Evolutionary conservation across 2,329 filamentous ascomycete species (phyloP), one percentile per base, ranked within the genome.

Genomic region (Alternaria angustiovoidea): DNA sequence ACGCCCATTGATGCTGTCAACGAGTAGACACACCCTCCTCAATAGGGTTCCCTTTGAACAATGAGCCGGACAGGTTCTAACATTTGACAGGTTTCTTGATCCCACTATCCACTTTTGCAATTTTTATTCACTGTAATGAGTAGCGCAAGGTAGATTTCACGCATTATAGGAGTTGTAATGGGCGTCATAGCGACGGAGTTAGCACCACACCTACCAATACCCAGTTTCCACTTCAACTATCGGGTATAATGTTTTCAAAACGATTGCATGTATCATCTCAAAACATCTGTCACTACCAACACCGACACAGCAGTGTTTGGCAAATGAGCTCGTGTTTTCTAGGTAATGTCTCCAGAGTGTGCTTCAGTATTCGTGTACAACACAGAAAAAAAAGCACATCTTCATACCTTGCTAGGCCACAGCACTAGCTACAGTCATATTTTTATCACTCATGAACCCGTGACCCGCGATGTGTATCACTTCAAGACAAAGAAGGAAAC

Each of bases 81-180:
- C 61, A 43, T 12, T 7, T 38, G 49, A 51, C 20, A 63, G 61
- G 61, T 63, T 61, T 63, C 61, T 52, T 61, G 61, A 60, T 62
- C 36, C 16, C 14, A 24, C 34, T 18, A 26, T 48, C 14, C 20
- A 14, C 30, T 49, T 20, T n/a, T 24, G 7, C 22, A 20, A 32
- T 9, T 4, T 7, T 26, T 20, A 2, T 14, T 49, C 24, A 43
- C 28, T n/a, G 16, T 22, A 16, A 24, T 36, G 7, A 14, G 5
- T 5, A 6, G 7, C 24, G 41, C 20, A 36, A 28, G 26, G 18
- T 9, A 18, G 12, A 26, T 9, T 12, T 39, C 36, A 22, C 24
- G 18, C 28, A 28, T 14, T 12, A 20, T 20, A 11, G 39, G 52
- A 41, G 52, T 60, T 47, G n/a, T 28, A 16, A 55, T 60, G 47